Base-by-base conservation (phyloP, 352 stramenopile genomes). In the Globisporangium irregulare region DNA sequence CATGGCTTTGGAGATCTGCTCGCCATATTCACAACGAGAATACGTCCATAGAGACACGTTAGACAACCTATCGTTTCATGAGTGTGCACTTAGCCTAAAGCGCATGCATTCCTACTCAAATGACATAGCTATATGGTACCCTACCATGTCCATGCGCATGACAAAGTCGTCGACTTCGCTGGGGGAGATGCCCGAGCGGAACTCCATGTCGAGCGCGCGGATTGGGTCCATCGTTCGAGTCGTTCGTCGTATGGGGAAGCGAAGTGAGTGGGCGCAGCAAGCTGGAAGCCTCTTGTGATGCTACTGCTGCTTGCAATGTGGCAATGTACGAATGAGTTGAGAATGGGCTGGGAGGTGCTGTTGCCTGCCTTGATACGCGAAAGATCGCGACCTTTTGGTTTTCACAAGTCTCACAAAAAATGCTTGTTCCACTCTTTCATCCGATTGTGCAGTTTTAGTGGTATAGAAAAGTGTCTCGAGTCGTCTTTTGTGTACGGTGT, bases 101-200 rank as follows among this genome's bases (percentile, higher is more conserved):
- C 4, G 4, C 38, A 20, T 20, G 38, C 3, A 7, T 15, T 46
- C 38, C 5, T 20, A 20, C 12, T 20, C 38, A 46, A 46, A 46
- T 7, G 38, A 46, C 38, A 46, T 18, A 20, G 38, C 14, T 20
- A n/a, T 7, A 61, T 29, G 43, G 34, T 54, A 24, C 15, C 51
- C 43, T 70, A 93, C 86, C 75, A 90, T 64, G 64, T 94, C 82
- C 76, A 91, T 88, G n/a, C 86, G 82, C 7, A 59, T 61, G 20
- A 73, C 74, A 75, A 94, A 94, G 36, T 87, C 81, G 41, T 94
- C 83, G 55, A 90, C 73, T 20, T 94, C 86, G n/a, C 81, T 69
- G 54, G 79, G 71, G 20, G 81, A 82, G 64, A 91, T 80, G 51
- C 84, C 82, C 0, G 78, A 85, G 71, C 84, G 84, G 36, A 79